Conservation (phyloP, 345 rosid genomes). For the Acer negundo region DNA sequence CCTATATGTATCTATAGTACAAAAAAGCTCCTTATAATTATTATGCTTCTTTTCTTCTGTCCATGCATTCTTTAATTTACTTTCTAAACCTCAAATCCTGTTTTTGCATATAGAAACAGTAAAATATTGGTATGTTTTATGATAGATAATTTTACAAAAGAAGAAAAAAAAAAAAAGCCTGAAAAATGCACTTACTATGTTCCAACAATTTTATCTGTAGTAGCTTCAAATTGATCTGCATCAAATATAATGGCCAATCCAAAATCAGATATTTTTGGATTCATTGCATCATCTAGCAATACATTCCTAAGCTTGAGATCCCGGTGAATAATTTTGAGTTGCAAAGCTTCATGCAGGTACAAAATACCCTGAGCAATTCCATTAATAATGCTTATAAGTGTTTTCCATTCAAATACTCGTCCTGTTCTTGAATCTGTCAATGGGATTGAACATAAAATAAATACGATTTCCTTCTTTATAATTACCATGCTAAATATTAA, state of each 20-base stretch:
- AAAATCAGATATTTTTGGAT: conserved; percentile 28
- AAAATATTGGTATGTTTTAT: too few relatives aligned
- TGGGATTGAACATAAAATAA: too few relatives aligned
- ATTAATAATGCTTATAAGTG: neutral
- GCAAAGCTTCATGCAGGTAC: neutral
- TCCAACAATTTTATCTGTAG: neutral
- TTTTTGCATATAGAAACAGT: too few relatives aligned
- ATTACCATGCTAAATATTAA: too few relatives aligned
- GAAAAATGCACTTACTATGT: conserved; percentile 7
- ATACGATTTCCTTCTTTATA: too few relatives aligned
- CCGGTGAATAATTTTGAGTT: neutral
- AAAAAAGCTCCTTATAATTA: too few relatives aligned
- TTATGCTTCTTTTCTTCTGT: too few relatives aligned
- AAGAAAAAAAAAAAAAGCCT: too few relatives aligned
- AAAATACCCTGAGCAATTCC: neutral
- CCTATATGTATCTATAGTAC: too few relatives aligned
- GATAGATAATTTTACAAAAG: too few relatives aligned
- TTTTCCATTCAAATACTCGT: neutral
- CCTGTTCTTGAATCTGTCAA: neutral
- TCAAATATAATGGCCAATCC: neutral
- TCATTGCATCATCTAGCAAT: conserved; percentile 18
- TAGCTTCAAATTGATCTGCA: neutral
- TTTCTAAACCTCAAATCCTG: too few relatives aligned
- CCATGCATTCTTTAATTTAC: too few relatives aligned
- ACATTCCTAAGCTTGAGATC: conserved; percentile 25